phyloP scores from a whole-genome alignment of 2,329 filamentous ascomycete genomes.

The Colletotrichum godetiae region DNA sequence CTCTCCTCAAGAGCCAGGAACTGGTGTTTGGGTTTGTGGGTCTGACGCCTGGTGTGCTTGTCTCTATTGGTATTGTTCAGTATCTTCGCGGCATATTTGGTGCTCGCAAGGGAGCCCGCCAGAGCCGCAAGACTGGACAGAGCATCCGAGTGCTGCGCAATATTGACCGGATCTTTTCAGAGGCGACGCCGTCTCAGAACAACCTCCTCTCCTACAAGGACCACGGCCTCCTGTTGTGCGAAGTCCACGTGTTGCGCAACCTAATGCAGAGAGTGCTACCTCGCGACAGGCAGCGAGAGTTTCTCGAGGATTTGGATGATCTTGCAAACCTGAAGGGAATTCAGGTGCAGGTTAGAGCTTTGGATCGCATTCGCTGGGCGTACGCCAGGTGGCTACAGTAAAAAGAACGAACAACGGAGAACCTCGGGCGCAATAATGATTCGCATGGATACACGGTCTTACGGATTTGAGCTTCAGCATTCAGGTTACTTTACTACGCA shows the following conservation, averaged over 20 bases:
- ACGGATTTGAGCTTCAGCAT: slow-evolving; percentile 32
- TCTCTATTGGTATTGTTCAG: slow-evolving; percentile 78
- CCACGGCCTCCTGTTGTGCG: slow-evolving; percentile 88
- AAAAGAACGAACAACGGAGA: neutral
- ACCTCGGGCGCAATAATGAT: slow-evolving; percentile 26
- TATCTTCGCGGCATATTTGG: slow-evolving; percentile 80
- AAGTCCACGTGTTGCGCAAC: slow-evolving; percentile 84
- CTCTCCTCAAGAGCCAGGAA: slow-evolving; percentile 94
- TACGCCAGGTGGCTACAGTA: slow-evolving; percentile 80
- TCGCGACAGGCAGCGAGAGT: slow-evolving; percentile 81
- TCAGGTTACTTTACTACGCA: slow-evolving; percentile 27
- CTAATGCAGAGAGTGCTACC: slow-evolving; percentile 77
- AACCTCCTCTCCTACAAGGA: slow-evolving; percentile 90
- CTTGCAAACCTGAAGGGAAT: slow-evolving; percentile 86
- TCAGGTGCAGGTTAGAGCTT: slow-evolving; percentile 79
- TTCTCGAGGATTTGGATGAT: slow-evolving; percentile 88
- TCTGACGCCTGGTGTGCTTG: slow-evolving; percentile 90
- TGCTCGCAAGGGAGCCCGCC: slow-evolving; percentile 74
- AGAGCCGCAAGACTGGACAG: slow-evolving; percentile 73
- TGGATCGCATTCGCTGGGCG: slow-evolving; percentile 89
- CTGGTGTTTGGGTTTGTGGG: slow-evolving; percentile 98
- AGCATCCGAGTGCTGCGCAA: slow-evolving; percentile 85
- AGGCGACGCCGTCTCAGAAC: slow-evolving; percentile 76
- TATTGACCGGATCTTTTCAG: slow-evolving; percentile 83
- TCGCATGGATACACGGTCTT: slow-evolving; percentile 31